Base-by-base conservation (phyloP, 192 early-diverging fungal genomes). In the Backusella luteola region DNA sequence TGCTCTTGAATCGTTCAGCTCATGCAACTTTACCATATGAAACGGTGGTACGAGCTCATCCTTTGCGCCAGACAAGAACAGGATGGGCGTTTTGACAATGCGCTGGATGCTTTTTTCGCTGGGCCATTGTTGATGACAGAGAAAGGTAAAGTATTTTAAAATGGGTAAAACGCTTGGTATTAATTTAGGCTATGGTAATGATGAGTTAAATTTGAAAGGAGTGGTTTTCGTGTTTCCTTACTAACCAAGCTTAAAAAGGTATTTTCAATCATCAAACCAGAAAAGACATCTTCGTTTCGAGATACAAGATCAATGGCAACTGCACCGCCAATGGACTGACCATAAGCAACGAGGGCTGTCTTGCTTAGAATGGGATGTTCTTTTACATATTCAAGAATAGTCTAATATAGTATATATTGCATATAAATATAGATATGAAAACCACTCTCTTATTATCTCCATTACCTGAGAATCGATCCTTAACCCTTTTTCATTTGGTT, bases 241-340 rank as follows among this genome's bases (percentile, higher is more conserved):
- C 79, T 83, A 90, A 92, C 93, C 77, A 99, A 79, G 29, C 90
- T 94, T 67, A 94, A 76, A 82, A 99, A 99, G 0, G 96, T 98
- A 87, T 99, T 99, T 81, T 99, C 97, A 34, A 99, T 79, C 49
- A 99, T 91, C 12, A 98, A 73, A 32, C 92, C 97, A 12, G 89
- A 86, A 73, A 99, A 91, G 71, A 83, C 82, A 66, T 90, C 87
- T 77, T 95, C 88, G 76, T 97, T 91, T 67, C 89, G 81, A 1
- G 94, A 87, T 3, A 96, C 96, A 56, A 94, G 79, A 77, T 97
- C 87, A 73, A 97, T 94, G 9, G 96, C 95, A 23, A 98, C 97
- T 5, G 98, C 98, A 14, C 98, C 98, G 46, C 98, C 98, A 73
- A 99, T 92, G 8, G 94, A 96, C 79, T 99, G 98, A 0, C 97